Evolutionary conservation across 2,329 filamentous ascomycete genomes (phyloP).

Genomic region (Microcyclospora pomicola): DNA sequence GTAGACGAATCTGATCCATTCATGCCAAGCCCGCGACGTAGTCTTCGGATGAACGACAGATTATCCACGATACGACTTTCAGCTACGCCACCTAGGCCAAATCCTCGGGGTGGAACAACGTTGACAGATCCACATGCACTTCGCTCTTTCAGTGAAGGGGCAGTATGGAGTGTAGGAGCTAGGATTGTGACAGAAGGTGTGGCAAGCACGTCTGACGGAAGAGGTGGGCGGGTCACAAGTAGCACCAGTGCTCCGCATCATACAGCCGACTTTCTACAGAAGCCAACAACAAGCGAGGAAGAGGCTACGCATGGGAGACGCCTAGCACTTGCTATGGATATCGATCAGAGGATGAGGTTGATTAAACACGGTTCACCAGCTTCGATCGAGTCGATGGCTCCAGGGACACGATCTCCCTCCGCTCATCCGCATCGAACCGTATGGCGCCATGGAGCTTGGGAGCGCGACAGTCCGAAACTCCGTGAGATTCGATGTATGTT

Average conservation of each 20-base stretch:
- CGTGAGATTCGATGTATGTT: background rate
- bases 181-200: constrained; percentile 27
- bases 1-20: constrained; percentile 14
- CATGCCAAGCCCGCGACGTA: constrained; percentile 7
- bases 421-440: constrained; percentile 3
- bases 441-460: constrained; percentile 13
- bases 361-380: constrained; percentile 35
- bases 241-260: constrained; percentile 58
- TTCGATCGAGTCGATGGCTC: constrained; percentile 4
- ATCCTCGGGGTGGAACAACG: too few relatives aligned
- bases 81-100: too few relatives aligned
- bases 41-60: constrained; percentile 2
- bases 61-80: too few relatives aligned
- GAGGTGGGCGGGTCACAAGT: constrained; percentile 50
- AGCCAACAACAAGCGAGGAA: constrained; percentile 12
- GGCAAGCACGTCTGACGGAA: constrained; percentile 41
- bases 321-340: constrained; percentile 65
- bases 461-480: constrained; percentile 4
- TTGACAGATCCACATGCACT: too few relatives aligned
- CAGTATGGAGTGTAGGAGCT: constrained; percentile 69
- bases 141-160: constrained; percentile 40
- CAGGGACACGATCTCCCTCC: background rate
- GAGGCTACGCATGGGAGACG: constrained; percentile 51
- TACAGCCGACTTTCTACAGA: constrained; percentile 41
- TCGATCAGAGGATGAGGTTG: constrained; percentile 56